These are phyloP conservation scores for Suillus clintonianus DNA, from an alignment of 768 basidiomycete genomes.

Conservation along the genomic window DNA sequence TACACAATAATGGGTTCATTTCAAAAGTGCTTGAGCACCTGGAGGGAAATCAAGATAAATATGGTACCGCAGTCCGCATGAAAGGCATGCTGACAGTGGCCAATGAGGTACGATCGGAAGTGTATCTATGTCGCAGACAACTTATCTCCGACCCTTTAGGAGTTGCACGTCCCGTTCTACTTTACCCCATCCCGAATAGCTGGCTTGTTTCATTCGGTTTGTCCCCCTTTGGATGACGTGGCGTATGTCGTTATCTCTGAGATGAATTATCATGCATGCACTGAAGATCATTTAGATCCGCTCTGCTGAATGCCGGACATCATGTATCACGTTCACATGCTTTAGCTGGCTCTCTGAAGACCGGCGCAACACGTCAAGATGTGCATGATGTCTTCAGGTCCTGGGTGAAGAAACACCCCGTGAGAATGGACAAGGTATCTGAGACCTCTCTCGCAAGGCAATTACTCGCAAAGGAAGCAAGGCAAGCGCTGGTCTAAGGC, in stretches of 20 bases:
- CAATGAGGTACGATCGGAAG: conserved; percentile 63
- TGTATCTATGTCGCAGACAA: neutral
- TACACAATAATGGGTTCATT: conserved; percentile 80
- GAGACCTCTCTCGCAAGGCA: conserved; percentile 67
- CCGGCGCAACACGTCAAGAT: conserved; percentile 68
- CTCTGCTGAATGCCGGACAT: conserved; percentile 84
- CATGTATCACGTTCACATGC: conserved; percentile 91
- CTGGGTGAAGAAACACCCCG: conserved; percentile 83
- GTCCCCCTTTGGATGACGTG: conserved; percentile 73
- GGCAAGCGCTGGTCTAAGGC: conserved; percentile 43
- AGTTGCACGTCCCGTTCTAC: conserved; percentile 78
- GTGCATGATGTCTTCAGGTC: conserved; percentile 83
- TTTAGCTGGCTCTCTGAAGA: conserved; percentile 86
- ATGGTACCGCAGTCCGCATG: conserved; percentile 83
- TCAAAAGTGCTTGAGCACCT: conserved; percentile 75
- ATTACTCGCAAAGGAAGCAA: conserved; percentile 69
- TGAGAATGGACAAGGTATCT: conserved; percentile 81
- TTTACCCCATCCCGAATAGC: conserved; percentile 84
- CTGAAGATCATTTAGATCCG: conserved; percentile 57
- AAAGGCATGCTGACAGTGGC: conserved; percentile 95
- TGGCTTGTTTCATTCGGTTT: conserved; percentile 78
- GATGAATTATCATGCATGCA: neutral
- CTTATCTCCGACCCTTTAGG: conserved; percentile 44
- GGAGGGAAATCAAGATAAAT: conserved; percentile 58
- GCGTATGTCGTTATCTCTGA: conserved; percentile 52